Evolutionary conservation across 192 early-diverging fungal species (phyloP).

Genomic region (Spizellomyces sp.): DNA sequence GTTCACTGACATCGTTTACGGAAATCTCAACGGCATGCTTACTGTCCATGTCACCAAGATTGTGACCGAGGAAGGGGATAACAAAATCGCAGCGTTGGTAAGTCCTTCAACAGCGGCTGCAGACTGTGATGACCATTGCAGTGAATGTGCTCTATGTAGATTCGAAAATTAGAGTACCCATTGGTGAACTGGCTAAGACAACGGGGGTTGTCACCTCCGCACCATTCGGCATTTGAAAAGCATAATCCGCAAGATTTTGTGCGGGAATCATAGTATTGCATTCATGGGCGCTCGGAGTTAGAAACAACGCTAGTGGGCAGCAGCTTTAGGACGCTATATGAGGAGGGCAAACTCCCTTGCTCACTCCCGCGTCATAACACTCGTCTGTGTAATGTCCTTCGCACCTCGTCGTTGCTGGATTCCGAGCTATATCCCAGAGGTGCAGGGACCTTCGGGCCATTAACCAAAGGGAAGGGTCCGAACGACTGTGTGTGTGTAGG

Average conservation of each 20-base stretch:
- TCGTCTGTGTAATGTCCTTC: no score
- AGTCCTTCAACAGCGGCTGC: background rate
- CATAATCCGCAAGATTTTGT: constrained; percentile 12
- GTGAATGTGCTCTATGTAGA: constrained; percentile 8
- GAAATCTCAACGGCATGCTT: constrained; percentile 71
- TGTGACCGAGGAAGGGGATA: constrained; percentile 77
- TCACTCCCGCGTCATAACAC: no score
- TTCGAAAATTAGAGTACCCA: constrained; percentile 14
- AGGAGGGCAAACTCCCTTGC: no score
- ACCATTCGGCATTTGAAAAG: constrained; percentile 5
- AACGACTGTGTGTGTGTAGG: no score
- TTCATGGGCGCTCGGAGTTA: no score
- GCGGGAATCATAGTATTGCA: background rate
- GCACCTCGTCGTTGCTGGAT: no score
- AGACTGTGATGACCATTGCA: background rate
- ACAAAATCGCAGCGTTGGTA: constrained; percentile 59
- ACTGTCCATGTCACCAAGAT: constrained; percentile 72
- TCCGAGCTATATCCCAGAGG: no score
- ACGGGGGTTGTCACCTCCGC: constrained; percentile 3
- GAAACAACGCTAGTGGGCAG: no score
- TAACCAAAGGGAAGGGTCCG: no score
- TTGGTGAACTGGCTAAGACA: constrained; percentile 15
- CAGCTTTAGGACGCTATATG: no score
- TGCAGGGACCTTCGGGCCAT: no score
- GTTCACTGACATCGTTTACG: constrained; percentile 85